Evolutionary conservation across 129 eudicot genomes (phyloP).

Genomic region (Pseudognaphalium luteoalbum): DNA sequence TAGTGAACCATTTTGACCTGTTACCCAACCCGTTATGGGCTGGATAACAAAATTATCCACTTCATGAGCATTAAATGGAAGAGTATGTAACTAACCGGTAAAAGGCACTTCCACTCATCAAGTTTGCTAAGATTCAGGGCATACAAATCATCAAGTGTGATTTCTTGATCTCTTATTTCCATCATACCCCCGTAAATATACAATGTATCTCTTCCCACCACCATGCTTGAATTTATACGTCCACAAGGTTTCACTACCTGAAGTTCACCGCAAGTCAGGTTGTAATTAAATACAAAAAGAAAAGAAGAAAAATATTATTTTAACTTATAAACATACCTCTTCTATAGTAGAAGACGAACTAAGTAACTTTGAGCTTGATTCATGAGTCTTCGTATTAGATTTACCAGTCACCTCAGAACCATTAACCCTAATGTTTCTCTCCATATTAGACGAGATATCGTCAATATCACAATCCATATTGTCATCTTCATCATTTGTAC

Average conservation of each 20-base stretch:
- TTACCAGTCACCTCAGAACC: slow-evolving; percentile 36
- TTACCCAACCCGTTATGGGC: background rate
- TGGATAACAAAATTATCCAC: too few relatives aligned
- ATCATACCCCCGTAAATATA: slow-evolving; percentile 96
- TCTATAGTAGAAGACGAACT: slow-evolving; percentile 42
- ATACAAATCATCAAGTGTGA: slow-evolving; percentile 92
- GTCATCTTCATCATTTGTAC: slow-evolving; percentile 50
- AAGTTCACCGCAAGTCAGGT: slow-evolving; percentile 16
- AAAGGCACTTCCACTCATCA: slow-evolving; percentile 96
- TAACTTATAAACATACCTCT: slow-evolving; percentile 52
- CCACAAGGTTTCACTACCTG: slow-evolving; percentile 98
- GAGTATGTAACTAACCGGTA: slow-evolving; percentile 58
- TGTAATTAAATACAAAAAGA: background rate
- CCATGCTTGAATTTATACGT: slow-evolving; percentile 90
- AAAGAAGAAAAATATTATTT: slow-evolving; percentile 10
- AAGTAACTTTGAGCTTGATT: slow-evolving; percentile 38
- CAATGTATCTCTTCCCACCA: slow-evolving; percentile 82
- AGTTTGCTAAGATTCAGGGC: slow-evolving; percentile 92
- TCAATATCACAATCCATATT: slow-evolving; percentile 48
- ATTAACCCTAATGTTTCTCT: slow-evolving; percentile 43
- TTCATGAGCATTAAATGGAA: slow-evolving; percentile 13
- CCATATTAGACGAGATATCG: slow-evolving; percentile 55
- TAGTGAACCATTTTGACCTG: background rate
- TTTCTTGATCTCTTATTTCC: slow-evolving; percentile 90
- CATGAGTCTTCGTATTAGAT: slow-evolving; percentile 34